Evolutionary conservation across 2,329 filamentous ascomycete species (phyloP), one percentile per base, ranked within the genome.

Genomic region (Colletotrichum sp.): DNA sequence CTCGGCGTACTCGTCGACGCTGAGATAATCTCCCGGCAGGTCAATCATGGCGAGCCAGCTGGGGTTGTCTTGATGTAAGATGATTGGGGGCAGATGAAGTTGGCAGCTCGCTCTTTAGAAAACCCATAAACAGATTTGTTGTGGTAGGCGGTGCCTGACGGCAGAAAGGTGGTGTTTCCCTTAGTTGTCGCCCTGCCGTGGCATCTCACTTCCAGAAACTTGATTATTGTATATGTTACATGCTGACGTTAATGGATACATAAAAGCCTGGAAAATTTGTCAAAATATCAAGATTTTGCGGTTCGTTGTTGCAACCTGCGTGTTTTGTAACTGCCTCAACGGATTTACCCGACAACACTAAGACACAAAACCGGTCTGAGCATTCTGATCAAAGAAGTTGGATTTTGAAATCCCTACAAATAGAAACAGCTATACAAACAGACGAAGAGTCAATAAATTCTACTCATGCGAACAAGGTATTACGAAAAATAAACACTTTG

Each of bases 1-100:
- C 4, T 79, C 36, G 5, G 80, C 79, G 60, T 83, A 82, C 2
- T 26, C 12, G 0, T 52, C 18, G 5, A 16, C 6, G 5, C 8
- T 5, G 15, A 8, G 4, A n/a, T 73, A 68, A 1, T 21, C 2
- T 13, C 10, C 10, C 10, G 43, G 43, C n/a, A 52, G n/a, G 43
- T 52, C 12, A 13, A 52, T 52, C 43, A 52, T 52, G 10, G 43
- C 43, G 43, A 52, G 8, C 10, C 2, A 9, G n/a, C 6, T 52
- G n/a, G 10, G 12, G 43, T 21, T 21, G 43, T 52, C n/a, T 24
- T 21, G 43, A 24, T 52, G 43, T 52, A 52, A 52, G 43, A 52
- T 13, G n/a, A 52, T 24, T 48, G 39, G 43, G 10, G n/a, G 4
- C n/a, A 52, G 43, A 5, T 52, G 43, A 21, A 52, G n/a, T 12